Evolutionary conservation across 1,284 basidiomycete genomes (phyloP).

Genomic region (Naganishia liquefaciens): DNA sequence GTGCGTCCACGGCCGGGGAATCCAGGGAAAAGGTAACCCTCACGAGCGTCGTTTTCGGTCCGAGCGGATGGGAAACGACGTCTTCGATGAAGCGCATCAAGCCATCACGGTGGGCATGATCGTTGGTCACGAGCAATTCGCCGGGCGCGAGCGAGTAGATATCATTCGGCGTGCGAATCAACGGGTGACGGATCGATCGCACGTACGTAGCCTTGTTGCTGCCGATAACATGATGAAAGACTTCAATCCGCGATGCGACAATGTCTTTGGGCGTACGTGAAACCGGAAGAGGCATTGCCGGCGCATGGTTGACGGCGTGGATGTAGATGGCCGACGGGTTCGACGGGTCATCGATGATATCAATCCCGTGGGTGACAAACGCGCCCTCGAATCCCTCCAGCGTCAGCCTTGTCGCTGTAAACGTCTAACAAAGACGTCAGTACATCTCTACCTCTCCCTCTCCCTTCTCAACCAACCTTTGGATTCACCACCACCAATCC

Average conservation of each 20-base stretch:
- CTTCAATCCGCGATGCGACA: slow-evolving; percentile 40
- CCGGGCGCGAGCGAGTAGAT: slow-evolving; percentile 36
- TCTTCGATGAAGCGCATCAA: slow-evolving; percentile 38
- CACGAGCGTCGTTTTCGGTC: slow-evolving; percentile 34
- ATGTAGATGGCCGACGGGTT: slow-evolving; percentile 38
- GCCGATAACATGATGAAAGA: slow-evolving; percentile 40
- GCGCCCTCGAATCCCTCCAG: slow-evolving; percentile 36
- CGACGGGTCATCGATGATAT: slow-evolving; percentile 38
- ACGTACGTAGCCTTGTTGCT: slow-evolving; percentile 34
- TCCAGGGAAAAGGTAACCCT: slow-evolving; percentile 31
- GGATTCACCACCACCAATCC: slow-evolving; percentile 37
- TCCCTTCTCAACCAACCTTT: slow-evolving; percentile 34
- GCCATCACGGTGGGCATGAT: slow-evolving; percentile 41
- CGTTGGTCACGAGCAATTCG: slow-evolving; percentile 43
- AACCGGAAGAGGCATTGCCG: slow-evolving; percentile 20
- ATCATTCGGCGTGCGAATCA: slow-evolving; percentile 43
- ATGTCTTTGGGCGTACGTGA: not conserved
- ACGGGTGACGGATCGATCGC: slow-evolving; percentile 37
- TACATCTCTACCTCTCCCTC: not conserved
- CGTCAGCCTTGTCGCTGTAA: slow-evolving; percentile 33
- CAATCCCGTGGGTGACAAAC: slow-evolving; percentile 45
- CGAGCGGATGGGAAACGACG: slow-evolving; percentile 33
- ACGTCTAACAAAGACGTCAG: slow-evolving; percentile 34
- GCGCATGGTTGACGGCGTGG: slow-evolving; percentile 43
- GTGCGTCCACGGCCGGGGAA: slow-evolving; percentile 12